A percentile compares a stretch with the other conserved stretches of the same genome.
Conservation (phyloP, 192 early-diverging fungal genomes). For the Cetraspora pellucida region DNA sequence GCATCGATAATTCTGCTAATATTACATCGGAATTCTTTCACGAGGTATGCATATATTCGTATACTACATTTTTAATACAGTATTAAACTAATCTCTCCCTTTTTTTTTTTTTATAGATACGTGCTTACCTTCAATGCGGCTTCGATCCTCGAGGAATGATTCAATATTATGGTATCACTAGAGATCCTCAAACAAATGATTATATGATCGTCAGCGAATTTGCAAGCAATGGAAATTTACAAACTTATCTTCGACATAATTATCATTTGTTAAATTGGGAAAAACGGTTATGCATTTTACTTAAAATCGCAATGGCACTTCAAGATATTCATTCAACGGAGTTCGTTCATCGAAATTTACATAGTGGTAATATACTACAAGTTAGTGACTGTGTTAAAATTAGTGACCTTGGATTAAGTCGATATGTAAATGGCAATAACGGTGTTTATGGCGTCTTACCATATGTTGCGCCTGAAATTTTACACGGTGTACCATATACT, state of each 20-base stretch:
- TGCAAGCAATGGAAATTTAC: constrained; percentile 17
- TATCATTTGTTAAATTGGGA: neutral
- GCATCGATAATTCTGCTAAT: neutral
- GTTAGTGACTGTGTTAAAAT: neutral
- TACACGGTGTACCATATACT: neutral
- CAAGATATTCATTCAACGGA: constrained; percentile 25
- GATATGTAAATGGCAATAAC: neutral
- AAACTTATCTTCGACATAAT: neutral
- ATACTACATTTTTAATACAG: neutral
- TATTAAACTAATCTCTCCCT: neutral
- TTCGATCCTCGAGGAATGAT: neutral
- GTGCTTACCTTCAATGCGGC: neutral
- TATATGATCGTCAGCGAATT: constrained; percentile 13
- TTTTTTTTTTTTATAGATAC: constrained; percentile 10
- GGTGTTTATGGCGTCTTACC: constrained; percentile 17
- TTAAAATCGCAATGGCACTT: constrained; percentile 11
- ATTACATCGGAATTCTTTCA: neutral
- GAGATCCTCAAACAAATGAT: constrained; percentile 16
- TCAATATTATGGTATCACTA: constrained; percentile 6
- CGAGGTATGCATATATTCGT: neutral
- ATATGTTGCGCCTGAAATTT: constrained; percentile 12
- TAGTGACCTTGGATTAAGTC: constrained; percentile 6
- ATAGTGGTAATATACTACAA: constrained; percentile 32
- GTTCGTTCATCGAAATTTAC: constrained; percentile 25
- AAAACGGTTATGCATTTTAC: constrained; percentile 1